Evolutionary conservation across 2,329 filamentous ascomycete genomes (phyloP).

Genomic region (Alternaria infectoria): DNA sequence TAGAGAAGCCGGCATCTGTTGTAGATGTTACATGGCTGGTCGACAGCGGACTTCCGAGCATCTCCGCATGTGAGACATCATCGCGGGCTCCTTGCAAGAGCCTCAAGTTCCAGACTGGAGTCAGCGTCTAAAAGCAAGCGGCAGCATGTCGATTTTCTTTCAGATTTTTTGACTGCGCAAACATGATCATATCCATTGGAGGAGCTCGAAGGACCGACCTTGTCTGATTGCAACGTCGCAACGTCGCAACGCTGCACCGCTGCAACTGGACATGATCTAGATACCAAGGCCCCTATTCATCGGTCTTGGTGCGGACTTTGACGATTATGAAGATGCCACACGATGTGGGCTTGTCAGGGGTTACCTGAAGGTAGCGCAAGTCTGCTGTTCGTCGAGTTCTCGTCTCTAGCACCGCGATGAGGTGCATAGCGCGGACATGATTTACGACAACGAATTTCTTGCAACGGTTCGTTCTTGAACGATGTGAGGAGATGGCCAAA

Average conservation of each 20-base stretch:
- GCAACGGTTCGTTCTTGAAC: not conserved
- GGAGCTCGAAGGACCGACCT: not conserved
- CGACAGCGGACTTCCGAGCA: not conserved
- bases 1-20: not conserved
- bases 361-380: not conserved
- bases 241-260: not conserved
- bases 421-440: not conserved
- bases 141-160: not conserved
- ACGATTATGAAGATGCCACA: not conserved
- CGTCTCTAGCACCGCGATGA: not conserved
- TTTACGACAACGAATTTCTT: not conserved
- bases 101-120: not conserved
- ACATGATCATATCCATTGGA: not conserved
- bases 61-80: not conserved
- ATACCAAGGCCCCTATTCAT: not conserved
- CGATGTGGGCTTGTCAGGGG: not conserved
- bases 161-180: not conserved
- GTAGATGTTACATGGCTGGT: not conserved
- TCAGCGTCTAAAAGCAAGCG: not conserved
- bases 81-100: not conserved
- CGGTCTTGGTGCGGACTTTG: not conserved
- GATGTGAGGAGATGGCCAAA: not conserved
- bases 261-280: not conserved
- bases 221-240: not conserved
- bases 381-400: not conserved